phyloP scores from a whole-genome alignment of 805 yeast genomes.

The Kregervanrija delftensis region DNA sequence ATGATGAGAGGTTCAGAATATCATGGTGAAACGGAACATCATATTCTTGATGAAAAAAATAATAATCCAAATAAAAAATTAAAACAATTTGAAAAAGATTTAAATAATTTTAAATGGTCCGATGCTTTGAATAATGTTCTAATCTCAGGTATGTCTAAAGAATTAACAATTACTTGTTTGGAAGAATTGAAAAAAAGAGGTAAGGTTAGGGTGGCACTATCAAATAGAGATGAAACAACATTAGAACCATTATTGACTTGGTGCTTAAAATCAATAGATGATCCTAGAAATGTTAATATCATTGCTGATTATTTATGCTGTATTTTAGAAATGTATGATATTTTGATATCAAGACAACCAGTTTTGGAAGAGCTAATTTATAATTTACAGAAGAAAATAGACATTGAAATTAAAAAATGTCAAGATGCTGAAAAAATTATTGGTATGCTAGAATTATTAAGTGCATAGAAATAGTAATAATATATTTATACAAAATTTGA shows the following conservation, averaged over 20 bases:
- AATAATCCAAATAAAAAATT: slow-evolving; percentile 45
- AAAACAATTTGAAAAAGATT: slow-evolving; percentile 73
- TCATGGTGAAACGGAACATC: slow-evolving; percentile 81
- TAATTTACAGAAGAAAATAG: slow-evolving; percentile 54
- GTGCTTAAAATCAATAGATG: slow-evolving; percentile 71
- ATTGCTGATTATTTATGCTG: slow-evolving; percentile 65
- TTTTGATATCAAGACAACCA: slow-evolving; percentile 65
- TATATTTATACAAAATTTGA: slow-evolving; percentile 1
- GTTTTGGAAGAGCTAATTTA: slow-evolving; percentile 68
- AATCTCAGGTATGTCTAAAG: slow-evolving; percentile 69
- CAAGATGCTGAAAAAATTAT: slow-evolving; percentile 83
- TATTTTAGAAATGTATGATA: slow-evolving; percentile 68
- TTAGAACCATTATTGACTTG: slow-evolving; percentile 83
- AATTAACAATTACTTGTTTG: slow-evolving; percentile 73
- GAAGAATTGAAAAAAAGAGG: slow-evolving; percentile 86
- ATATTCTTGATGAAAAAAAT: slow-evolving; percentile 53
- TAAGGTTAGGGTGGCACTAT: slow-evolving; percentile 73
- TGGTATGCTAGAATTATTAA: slow-evolving; percentile 88
- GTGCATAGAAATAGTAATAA: slow-evolving; percentile 30
- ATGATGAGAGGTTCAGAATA: slow-evolving; percentile 91
- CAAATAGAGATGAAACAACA: slow-evolving; percentile 73
- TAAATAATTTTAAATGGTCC: slow-evolving; percentile 85
- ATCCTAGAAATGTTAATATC: slow-evolving; percentile 60
- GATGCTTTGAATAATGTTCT: slow-evolving; percentile 91
- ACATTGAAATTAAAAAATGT: slow-evolving; percentile 66